Conservation (phyloP, 2,329 filamentous ascomycete species). For the Cladophialophora carrionii region DNA sequence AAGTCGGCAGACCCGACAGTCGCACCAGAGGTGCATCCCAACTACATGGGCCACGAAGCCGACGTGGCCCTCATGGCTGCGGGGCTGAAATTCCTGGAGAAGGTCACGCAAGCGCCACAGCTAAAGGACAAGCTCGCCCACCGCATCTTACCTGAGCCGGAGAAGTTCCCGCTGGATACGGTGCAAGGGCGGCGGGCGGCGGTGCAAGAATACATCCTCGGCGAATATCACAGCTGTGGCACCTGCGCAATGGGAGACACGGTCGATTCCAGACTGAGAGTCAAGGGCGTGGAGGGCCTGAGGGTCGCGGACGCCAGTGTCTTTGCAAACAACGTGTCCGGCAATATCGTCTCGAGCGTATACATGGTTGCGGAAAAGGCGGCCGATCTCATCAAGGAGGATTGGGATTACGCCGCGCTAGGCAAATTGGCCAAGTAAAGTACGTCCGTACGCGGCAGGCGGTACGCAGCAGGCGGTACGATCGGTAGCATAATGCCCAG, state of each 20-base stretch:
- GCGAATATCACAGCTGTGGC: conserved; percentile 36
- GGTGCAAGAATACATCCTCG: conserved; percentile 23
- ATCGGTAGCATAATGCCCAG: too few relatives aligned
- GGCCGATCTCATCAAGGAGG: conserved; percentile 44
- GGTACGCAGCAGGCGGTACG: too few relatives aligned
- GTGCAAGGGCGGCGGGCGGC: conserved; percentile 23
- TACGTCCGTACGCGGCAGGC: background rate
- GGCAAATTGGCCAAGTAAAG: conserved; percentile 15
- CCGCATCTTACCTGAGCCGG: conserved; percentile 25
- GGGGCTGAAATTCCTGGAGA: conserved; percentile 30
- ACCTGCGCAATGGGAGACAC: conserved; percentile 49
- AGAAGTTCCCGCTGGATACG: conserved; percentile 24
- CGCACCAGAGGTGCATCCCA: conserved; percentile 51
- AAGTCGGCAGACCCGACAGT: conserved; percentile 39
- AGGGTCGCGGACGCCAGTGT: conserved; percentile 44
- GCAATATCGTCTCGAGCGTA: conserved; percentile 42
- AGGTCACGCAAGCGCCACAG: conserved; percentile 15
- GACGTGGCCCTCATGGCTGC: conserved; percentile 49
- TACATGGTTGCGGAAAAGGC: conserved; percentile 45
- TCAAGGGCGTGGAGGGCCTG: conserved; percentile 42
- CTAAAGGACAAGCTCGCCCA: conserved; percentile 28
- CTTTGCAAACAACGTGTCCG: conserved; percentile 42
- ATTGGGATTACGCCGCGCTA: conserved; percentile 32
- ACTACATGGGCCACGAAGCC: conserved; percentile 49
- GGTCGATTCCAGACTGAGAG: conserved; percentile 41